phyloP scores from a whole-genome alignment of 768 basidiomycete species.

The Panaeolus papilionaceus region DNA sequence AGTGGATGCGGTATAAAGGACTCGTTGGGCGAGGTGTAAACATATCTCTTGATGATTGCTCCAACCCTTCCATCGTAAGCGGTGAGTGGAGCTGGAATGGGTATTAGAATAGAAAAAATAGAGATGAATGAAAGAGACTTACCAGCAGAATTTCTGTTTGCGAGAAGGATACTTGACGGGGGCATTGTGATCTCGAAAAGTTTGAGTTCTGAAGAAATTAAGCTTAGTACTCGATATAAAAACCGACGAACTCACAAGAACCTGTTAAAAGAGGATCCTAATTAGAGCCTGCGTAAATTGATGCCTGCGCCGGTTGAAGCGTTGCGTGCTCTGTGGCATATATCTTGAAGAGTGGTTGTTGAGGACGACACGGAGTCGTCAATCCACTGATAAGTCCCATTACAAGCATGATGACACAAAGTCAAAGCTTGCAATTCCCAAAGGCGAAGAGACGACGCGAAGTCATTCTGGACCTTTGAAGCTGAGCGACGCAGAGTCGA shows the following conservation, averaged over 20 bases:
- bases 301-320: too few species aligned
- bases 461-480: neutral
- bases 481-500: slow-evolving; percentile 1
- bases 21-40: slow-evolving; percentile 16
- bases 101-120: neutral
- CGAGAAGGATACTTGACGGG: neutral
- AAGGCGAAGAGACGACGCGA: neutral
- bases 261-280: neutral
- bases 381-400: neutral
- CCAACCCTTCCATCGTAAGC: slow-evolving; percentile 18
- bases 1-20: slow-evolving; percentile 12
- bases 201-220: neutral
- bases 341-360: too few species aligned
- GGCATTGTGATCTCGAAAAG: neutral
- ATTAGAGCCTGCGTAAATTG: neutral
- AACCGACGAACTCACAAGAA: neutral
- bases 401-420: neutral
- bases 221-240: neutral
- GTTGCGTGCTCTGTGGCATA: too few species aligned
- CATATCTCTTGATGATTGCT: neutral
- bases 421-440: neutral
- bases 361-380: neutral
- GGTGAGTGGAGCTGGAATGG: neutral
- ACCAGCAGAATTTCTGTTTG: neutral
- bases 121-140: neutral